A percentile compares a stretch with the other conserved stretches of the same genome.
Evolutionary conservation across 352 stramenopile genomes (phyloP).

Genomic region (Pseudoperonospora humuli): DNA sequence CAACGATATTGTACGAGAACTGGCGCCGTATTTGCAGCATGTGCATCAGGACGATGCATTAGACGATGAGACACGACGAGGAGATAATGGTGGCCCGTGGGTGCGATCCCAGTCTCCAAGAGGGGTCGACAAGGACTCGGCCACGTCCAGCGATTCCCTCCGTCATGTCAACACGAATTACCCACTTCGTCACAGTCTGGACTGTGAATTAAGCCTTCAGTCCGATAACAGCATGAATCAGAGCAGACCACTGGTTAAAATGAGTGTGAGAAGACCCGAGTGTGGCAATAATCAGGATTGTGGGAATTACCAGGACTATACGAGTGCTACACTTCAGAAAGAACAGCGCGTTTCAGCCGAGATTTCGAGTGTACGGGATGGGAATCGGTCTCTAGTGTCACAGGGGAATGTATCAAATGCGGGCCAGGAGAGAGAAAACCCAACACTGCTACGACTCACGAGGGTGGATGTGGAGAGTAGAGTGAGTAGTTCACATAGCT

Average conservation of each 20-base stretch:
- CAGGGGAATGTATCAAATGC: constrained; percentile 8
- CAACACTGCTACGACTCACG: constrained; percentile 15
- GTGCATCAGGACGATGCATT: constrained; percentile 62
- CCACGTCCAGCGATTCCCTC: constrained; percentile 54
- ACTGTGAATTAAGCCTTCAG: constrained; percentile 29
- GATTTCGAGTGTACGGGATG: constrained; percentile 8
- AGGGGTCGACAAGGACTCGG: constrained; percentile 54
- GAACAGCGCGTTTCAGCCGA: constrained; percentile 14
- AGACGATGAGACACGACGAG: constrained; percentile 44
- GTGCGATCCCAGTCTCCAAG: constrained; percentile 37
- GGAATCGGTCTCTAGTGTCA: neutral
- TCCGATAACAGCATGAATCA: constrained; percentile 1
- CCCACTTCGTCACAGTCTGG: constrained; percentile 24
- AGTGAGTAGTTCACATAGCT: constrained; percentile 16
- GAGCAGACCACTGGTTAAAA: constrained; percentile 17
- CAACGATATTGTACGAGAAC: constrained; percentile 83
- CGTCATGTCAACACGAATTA: constrained; percentile 38
- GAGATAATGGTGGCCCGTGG: constrained; percentile 37
- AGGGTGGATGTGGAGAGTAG: constrained; percentile 18
- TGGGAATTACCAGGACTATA: constrained; percentile 7
- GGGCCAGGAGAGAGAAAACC: constrained; percentile 10
- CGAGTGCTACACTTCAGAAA: constrained; percentile 14
- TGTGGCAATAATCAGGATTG: constrained; percentile 1
- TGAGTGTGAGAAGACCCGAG: constrained; percentile 25
- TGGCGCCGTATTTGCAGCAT: constrained; percentile 81